Percentiles rank a stretch among this genome's conserved stretches.
These are phyloP conservation scores for Carallia pectinifolia DNA, from an alignment of 345 rosid species.

Conservation along the genomic window DNA sequence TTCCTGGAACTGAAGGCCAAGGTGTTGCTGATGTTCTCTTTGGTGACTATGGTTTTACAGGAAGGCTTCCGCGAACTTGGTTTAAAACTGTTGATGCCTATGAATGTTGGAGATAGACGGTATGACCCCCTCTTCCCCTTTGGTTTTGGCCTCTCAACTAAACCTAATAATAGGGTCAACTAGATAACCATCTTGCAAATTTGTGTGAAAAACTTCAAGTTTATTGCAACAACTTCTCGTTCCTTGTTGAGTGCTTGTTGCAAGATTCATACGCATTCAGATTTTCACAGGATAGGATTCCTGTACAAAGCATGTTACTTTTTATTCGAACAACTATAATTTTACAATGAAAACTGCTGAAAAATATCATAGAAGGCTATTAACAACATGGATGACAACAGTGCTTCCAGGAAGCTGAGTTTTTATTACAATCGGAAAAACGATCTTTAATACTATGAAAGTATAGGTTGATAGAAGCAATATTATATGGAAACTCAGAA, in stretches of 20 bases:
- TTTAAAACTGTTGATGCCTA: constrained; percentile 61
- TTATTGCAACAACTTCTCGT: too few species aligned
- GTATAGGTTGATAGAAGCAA: not conserved
- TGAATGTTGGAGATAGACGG: constrained; percentile 58
- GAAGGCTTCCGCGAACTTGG: constrained; percentile 73
- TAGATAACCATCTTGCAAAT: not conserved
- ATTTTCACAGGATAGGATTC: not conserved
- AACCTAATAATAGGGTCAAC: constrained; percentile 7
- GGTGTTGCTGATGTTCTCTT: constrained; percentile 72
- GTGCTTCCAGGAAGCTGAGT: not conserved
- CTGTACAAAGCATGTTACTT: too few species aligned
- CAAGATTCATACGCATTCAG: not conserved
- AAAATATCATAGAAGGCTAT: too few species aligned
- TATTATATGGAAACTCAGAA: not conserved
- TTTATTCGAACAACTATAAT: too few species aligned
- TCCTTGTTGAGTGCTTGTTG: not conserved
- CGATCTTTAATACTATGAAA: not conserved
- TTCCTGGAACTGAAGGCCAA: constrained; percentile 70
- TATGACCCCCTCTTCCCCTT: constrained; percentile 74
- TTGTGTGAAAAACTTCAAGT: not conserved
- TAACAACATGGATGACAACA: not conserved
- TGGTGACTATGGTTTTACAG: constrained; percentile 82
- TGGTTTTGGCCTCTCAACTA: constrained; percentile 59
- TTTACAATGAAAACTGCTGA: too few species aligned
- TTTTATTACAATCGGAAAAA: not conserved